phyloP scores from a whole-genome alignment of 2,329 filamentous ascomycete species.

The Fusarium tjaetaba region DNA sequence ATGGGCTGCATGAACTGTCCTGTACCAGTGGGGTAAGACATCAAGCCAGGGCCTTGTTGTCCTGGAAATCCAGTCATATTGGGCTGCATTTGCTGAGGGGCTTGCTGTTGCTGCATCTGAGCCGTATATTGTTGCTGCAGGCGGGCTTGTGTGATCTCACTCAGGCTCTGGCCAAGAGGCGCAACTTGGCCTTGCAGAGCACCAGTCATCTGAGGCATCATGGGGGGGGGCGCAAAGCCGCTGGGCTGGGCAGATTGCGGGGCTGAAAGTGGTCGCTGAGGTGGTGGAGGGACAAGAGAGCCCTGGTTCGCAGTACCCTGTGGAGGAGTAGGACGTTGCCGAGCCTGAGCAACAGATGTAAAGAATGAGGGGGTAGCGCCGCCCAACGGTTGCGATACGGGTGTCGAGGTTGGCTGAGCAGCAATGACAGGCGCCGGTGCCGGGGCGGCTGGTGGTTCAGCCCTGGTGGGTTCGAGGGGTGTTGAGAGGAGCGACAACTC shows the following conservation, averaged over 20 bases:
- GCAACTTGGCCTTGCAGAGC: constrained; percentile 69
- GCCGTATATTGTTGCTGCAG: constrained; percentile 69
- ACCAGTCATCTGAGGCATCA: constrained; percentile 89
- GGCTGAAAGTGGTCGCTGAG: constrained; percentile 84
- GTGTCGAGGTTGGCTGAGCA: constrained; percentile 45
- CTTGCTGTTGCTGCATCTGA: constrained; percentile 56
- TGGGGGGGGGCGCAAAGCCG: constrained; percentile 75
- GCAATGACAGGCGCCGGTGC: constrained; percentile 8
- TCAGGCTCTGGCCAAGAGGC: constrained; percentile 78
- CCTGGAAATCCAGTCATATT: constrained; percentile 50
- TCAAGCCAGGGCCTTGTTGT: constrained; percentile 50
- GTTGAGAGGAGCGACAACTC: constrained; percentile 65
- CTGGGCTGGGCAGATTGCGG: constrained; percentile 82
- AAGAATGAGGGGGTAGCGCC: constrained; percentile 71
- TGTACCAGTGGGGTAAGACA: constrained; percentile 50
- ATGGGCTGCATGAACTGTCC: constrained; percentile 58
- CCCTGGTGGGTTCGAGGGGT: constrained; percentile 63
- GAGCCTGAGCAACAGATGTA: constrained; percentile 56
- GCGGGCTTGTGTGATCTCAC: constrained; percentile 75
- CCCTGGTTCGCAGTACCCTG: constrained; percentile 59
- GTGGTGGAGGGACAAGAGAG: constrained; percentile 78
- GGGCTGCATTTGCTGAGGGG: constrained; percentile 53
- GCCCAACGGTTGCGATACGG: constrained; percentile 56
- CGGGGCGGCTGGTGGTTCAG: constrained; percentile 46
- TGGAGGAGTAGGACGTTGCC: constrained; percentile 49